Percentiles rank a stretch among this genome's conserved stretches.
Conservation (phyloP, 176 grass and related monocot genomes). For the Melocanna baccifera region DNA sequence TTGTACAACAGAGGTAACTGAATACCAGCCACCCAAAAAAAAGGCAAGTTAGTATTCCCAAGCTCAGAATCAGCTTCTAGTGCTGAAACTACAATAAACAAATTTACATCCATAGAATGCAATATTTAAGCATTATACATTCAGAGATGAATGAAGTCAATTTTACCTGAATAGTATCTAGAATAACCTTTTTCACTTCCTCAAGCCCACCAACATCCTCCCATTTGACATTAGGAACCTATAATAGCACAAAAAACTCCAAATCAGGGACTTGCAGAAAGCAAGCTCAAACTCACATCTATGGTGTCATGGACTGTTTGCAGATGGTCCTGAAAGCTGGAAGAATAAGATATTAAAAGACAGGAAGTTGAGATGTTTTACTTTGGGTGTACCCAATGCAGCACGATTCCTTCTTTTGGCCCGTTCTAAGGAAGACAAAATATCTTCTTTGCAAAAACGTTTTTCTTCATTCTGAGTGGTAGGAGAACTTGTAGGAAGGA, state of each 20-base stretch:
- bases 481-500: constrained; percentile 31
- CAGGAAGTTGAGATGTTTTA: constrained; percentile 36
- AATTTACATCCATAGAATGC: not conserved
- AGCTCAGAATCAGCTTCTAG: constrained; percentile 7
- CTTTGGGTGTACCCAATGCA: constrained; percentile 89
- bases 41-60: constrained; percentile 24
- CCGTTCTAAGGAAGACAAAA: constrained; percentile 65
- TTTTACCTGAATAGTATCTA: constrained; percentile 90
- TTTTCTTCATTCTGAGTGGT: constrained; percentile 42
- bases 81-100: not conserved
- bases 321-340: constrained; percentile 15
- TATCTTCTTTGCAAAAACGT: constrained; percentile 59
- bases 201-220: constrained; percentile 98
- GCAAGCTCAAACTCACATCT: constrained; percentile 13
- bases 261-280: constrained; percentile 1
- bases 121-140: not conserved
- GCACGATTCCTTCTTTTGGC: constrained; percentile 93
- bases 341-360: constrained; percentile 9
- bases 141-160: not conserved
- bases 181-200: constrained; percentile 98
- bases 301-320: not conserved
- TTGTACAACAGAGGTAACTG: constrained; percentile 93
- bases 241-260: constrained; percentile 6
- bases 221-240: constrained; percentile 99
- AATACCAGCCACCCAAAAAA: constrained; percentile 22